Evolutionary conservation across 2,329 filamentous ascomycete species (phyloP), one percentile per base, ranked within the genome.

Genomic region (Calcarisporium arbuscula): DNA sequence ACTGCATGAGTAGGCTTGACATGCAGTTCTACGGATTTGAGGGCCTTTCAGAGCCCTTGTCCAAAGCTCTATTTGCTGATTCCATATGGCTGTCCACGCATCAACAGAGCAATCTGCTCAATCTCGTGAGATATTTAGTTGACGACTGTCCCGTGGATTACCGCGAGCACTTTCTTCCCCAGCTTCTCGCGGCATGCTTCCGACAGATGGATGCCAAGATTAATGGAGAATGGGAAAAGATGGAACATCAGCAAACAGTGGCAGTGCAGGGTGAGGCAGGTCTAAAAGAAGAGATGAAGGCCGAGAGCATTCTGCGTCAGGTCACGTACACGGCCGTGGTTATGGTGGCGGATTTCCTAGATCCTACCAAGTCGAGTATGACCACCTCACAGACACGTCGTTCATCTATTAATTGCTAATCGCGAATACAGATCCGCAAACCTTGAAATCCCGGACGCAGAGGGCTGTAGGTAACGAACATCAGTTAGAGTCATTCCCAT

Each of bases 231-330:
- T 98, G 92, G 92, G 77, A 82, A 41, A 77, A 77, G 45, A 77
- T 95, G 38, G 76, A 80, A 52, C 64, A 72, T 43, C 65, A 77
- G 43, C 73, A 83, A 46, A 66, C 64, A 15, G 65, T 78, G 10
- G 72, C 74, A 27, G 73, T 80, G 2, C 80, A 80, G 4, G 80
- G 81, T 15, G 86, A 89, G 36, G 85, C 85, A n/a, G 60, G 53
- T 40, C 65, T 98, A 34, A 85, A 85, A 2, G 88, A 95, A 47
- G 92, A 98, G 63, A 98, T 98, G 92, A 95, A 95, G 61, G 82
- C 86, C 6, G 92, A 98, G 58, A 96, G 90, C 52, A 94, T 98
- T 19, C 66, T 98, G 29, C 79, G 92, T 15, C 88, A 95, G 56
- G 72, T 96, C 32, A 95, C 90, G 0, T 92, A 94, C 58, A 87